These are phyloP conservation scores for Myxozyma neotropica DNA, from an alignment of 805 yeast genomes.

Conservation along the genomic window DNA sequence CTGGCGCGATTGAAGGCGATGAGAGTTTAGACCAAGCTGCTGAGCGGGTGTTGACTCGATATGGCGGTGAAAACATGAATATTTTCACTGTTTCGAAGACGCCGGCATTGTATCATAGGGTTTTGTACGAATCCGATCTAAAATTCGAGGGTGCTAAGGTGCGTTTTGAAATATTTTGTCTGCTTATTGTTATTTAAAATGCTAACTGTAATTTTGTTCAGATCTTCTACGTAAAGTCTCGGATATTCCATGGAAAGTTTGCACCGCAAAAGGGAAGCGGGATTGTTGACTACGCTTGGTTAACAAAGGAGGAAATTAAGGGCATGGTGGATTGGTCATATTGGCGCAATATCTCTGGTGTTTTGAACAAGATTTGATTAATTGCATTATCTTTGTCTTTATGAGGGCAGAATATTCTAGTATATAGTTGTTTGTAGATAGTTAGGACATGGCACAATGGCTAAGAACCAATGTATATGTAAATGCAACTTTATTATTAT, in stretches of 20 bases:
- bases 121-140: constrained; percentile 35
- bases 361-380: constrained; percentile 3
- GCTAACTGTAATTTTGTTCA: constrained; percentile 37
- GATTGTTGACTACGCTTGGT: constrained; percentile 70
- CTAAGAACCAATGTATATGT: neutral
- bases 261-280: constrained; percentile 46
- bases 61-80: constrained; percentile 78
- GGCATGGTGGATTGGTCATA: constrained; percentile 57
- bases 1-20: constrained; percentile 54
- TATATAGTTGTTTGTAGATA: constrained; percentile 4
- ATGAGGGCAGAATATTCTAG: neutral
- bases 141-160: constrained; percentile 21
- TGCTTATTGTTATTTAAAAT: neutral
- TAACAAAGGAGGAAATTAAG: constrained; percentile 75
- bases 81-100: constrained; percentile 90
- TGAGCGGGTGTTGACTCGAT: constrained; percentile 64
- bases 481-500: neutral
- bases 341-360: constrained; percentile 2
- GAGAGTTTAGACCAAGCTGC: constrained; percentile 71
- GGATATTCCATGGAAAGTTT: constrained; percentile 83
- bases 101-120: constrained; percentile 73
- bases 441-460: neutral
- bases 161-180: neutral
- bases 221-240: constrained; percentile 82
- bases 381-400: neutral